Evolutionary conservation across 371 early-diverging fungal genomes (phyloP).

Genomic region (Rhizomucor pusillus): DNA sequence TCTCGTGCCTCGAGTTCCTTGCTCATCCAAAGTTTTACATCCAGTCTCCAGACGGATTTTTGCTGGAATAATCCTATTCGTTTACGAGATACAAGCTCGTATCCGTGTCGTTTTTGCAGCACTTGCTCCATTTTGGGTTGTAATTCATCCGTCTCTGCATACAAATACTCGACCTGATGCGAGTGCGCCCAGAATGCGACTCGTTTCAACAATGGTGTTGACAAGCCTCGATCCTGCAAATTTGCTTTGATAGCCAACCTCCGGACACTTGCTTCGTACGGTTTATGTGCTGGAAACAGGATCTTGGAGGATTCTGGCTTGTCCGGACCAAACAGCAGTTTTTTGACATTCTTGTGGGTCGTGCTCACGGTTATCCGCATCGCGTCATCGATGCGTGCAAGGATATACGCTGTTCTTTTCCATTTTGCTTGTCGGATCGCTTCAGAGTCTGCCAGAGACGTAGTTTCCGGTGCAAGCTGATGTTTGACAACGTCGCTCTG

Average conservation of each 20-base stretch:
- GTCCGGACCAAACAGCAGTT: not conserved
- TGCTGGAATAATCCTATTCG: conserved; percentile 25
- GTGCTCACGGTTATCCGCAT: conserved; percentile 21
- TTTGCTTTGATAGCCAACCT: conserved; percentile 44
- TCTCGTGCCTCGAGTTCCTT: conserved; percentile 28
- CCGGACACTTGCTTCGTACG: conserved; percentile 43
- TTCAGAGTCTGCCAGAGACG: conserved; percentile 15
- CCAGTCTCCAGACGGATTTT: conserved; percentile 34
- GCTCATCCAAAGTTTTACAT: conserved; percentile 49
- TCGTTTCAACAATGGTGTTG: conserved; percentile 44
- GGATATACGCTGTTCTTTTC: conserved; percentile 19
- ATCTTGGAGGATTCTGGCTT: conserved; percentile 2
- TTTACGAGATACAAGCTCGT: conserved; percentile 24
- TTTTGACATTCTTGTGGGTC: not conserved
- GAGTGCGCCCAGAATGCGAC: conserved; percentile 49
- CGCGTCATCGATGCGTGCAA: conserved; percentile 35
- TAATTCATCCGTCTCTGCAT: conserved; percentile 45
- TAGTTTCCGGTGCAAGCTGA: not conserved
- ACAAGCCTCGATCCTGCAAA: conserved; percentile 45
- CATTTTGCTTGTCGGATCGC: conserved; percentile 33
- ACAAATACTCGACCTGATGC: conserved; percentile 42
- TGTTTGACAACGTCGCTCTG: conserved; percentile 10
- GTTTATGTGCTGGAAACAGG: conserved; percentile 34
- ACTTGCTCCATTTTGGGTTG: conserved; percentile 28
- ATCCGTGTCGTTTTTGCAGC: conserved; percentile 41